Evolutionary conservation across 352 stramenopile species (phyloP).

Genomic region (Phytophthora multivora): DNA sequence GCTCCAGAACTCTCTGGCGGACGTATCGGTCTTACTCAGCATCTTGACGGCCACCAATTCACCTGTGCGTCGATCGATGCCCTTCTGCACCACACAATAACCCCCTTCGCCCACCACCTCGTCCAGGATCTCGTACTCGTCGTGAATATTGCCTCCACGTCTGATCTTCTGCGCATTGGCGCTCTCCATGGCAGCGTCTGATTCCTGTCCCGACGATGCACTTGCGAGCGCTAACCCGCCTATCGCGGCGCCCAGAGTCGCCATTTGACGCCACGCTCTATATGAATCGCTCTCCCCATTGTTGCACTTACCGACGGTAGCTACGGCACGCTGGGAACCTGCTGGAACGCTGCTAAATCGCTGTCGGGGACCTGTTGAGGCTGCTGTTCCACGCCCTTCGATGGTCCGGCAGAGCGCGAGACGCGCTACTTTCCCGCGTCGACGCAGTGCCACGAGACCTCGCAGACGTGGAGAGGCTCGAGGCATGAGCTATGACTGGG

Average conservation of each 20-base stretch:
- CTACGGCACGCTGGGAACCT: conserved; percentile 11
- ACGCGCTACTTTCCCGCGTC: conserved; percentile 19
- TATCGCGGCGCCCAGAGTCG: conserved; percentile 25
- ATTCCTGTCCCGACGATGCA: conserved; percentile 7
- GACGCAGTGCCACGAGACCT: conserved; percentile 26
- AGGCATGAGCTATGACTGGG: conserved; percentile 19
- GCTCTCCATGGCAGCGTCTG: conserved; percentile 27
- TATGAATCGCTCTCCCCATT: conserved; percentile 3
- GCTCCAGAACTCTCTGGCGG: conserved; percentile 81
- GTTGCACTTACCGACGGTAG: conserved; percentile 12
- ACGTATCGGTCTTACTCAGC: conserved; percentile 78
- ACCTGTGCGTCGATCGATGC: conserved; percentile 60
- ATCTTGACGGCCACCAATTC: conserved; percentile 84
- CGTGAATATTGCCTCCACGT: conserved; percentile 49
- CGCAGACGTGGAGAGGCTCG: conserved; percentile 13
- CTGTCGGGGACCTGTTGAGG: background rate
- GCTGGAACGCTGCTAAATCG: conserved; percentile 1
- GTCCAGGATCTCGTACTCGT: conserved; percentile 78
- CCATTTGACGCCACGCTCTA: conserved; percentile 9
- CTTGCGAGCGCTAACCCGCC: conserved; percentile 16
- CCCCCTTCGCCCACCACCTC: conserved; percentile 83
- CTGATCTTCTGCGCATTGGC: conserved; percentile 11
- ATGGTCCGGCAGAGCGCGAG: background rate
- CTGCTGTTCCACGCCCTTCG: background rate
- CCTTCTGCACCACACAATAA: conserved; percentile 82